Percentiles rank a stretch among this genome's conserved stretches.
Conservation (phyloP, 371 early-diverging fungal genomes). For the Mucor racemosus region DNA sequence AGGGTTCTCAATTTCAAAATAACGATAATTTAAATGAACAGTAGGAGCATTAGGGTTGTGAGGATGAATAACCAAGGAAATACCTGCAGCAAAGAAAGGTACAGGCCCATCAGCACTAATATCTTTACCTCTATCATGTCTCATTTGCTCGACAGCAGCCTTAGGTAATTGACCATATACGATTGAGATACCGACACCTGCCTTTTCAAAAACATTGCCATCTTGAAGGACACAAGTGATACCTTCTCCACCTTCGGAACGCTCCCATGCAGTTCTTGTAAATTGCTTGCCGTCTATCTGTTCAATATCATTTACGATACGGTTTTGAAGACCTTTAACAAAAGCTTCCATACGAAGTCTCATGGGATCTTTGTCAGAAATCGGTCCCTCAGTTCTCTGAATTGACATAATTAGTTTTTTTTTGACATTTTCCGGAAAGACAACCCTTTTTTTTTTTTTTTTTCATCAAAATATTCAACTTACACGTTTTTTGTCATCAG, state of each 20-base stretch:
- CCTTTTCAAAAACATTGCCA: slow-evolving; percentile 93
- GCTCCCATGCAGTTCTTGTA: slow-evolving; percentile 75
- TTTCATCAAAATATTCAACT: slow-evolving; percentile 3
- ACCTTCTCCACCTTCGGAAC: slow-evolving; percentile 89
- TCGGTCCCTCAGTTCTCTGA: slow-evolving; percentile 47
- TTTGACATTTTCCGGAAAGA: neutral
- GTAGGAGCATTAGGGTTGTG: slow-evolving; percentile 95
- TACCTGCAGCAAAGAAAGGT: slow-evolving; percentile 88
- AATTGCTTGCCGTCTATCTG: slow-evolving; percentile 70
- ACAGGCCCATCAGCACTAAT: slow-evolving; percentile 52
- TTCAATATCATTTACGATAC: slow-evolving; percentile 59
- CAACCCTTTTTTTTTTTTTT: neutral
- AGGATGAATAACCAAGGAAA: slow-evolving; percentile 91
- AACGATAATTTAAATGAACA: slow-evolving; percentile 93
- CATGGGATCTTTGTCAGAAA: slow-evolving; percentile 63
- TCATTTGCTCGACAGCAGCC: slow-evolving; percentile 79
- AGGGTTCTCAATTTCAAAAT: slow-evolving; percentile 83
- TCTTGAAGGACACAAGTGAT: slow-evolving; percentile 90
- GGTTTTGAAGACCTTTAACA: slow-evolving; percentile 77
- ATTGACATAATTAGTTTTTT: neutral
- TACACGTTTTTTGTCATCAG: slow-evolving; percentile 42
- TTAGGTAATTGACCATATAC: slow-evolving; percentile 78
- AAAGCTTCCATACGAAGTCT: slow-evolving; percentile 81
- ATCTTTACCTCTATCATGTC: slow-evolving; percentile 61
- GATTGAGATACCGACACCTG: slow-evolving; percentile 85